A percentile compares a stretch with the other conserved stretches of the same genome.
Evolutionary conservation across 352 stramenopile genomes (phyloP).

Genomic region (Phytophthora colocasiae): DNA sequence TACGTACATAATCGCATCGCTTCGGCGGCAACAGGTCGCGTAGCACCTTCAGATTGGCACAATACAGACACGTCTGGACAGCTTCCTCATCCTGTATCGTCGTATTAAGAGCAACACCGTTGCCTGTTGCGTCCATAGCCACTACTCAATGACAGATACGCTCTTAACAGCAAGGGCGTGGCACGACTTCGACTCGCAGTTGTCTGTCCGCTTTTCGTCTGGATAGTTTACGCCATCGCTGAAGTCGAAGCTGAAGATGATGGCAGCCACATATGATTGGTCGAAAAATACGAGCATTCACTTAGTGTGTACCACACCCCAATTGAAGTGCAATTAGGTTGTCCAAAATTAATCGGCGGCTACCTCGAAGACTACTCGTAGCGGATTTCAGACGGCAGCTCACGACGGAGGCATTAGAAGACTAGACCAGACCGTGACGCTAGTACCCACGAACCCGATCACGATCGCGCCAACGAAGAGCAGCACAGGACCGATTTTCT

Average conservation of each 20-base stretch:
- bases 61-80: conserved; percentile 45
- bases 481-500: conserved; percentile 79
- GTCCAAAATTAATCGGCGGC: background rate
- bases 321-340: conserved; percentile 11
- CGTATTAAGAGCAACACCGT: background rate
- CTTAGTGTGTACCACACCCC: conserved; percentile 17
- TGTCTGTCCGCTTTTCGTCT: conserved; percentile 1
- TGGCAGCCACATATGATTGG: conserved; percentile 12
- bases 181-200: background rate
- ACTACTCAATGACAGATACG: conserved; percentile 1
- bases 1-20: conserved; percentile 65
- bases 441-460: conserved; percentile 73
- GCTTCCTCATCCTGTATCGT: conserved; percentile 2
- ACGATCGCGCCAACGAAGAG: conserved; percentile 76
- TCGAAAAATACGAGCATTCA: background rate
- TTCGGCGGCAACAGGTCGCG: conserved; percentile 60
- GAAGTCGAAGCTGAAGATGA: conserved; percentile 20
- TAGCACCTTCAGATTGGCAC: conserved; percentile 56
- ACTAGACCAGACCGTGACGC: conserved; percentile 80
- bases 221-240: conserved; percentile 11
- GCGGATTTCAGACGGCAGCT: background rate
- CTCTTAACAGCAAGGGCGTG: background rate
- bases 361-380: background rate
- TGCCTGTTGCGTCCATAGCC: conserved; percentile 1
- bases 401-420: conserved; percentile 36